Percentiles rank a stretch among this genome's conserved stretches.
These are phyloP conservation scores for Sclerotinia minor DNA, from an alignment of 2,329 filamentous ascomycete species.

Conservation along the genomic window DNA sequence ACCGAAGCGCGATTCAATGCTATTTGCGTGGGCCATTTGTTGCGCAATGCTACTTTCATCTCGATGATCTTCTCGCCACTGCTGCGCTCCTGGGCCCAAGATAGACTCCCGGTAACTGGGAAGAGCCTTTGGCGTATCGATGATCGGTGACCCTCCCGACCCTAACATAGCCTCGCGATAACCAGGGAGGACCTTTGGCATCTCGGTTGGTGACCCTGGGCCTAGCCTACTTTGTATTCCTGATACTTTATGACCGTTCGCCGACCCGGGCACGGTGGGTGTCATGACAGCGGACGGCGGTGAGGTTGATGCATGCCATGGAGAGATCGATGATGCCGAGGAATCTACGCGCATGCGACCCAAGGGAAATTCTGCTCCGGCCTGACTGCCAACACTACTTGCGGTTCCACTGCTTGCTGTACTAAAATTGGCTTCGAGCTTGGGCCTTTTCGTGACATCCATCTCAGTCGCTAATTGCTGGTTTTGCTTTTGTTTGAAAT, in stretches of 20 bases:
- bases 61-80: constrained; percentile 38
- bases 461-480: constrained; percentile 48
- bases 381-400: constrained; percentile 33
- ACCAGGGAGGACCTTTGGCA: constrained; percentile 37
- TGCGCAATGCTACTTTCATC: constrained; percentile 30
- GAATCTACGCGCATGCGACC: constrained; percentile 34
- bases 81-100: constrained; percentile 32
- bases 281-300: constrained; percentile 12
- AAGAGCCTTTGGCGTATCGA: constrained; percentile 31
- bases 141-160: constrained; percentile 27
- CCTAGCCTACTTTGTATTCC: constrained; percentile 19
- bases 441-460: constrained; percentile 40
- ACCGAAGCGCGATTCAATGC: constrained; percentile 31
- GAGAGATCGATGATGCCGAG: constrained; percentile 29
- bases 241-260: constrained; percentile 12
- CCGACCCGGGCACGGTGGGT: constrained; percentile 27
- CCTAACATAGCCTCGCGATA: constrained; percentile 39
- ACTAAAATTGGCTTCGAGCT: constrained; percentile 37
- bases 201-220: constrained; percentile 32
- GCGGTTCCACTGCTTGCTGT: constrained; percentile 35
- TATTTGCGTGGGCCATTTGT: constrained; percentile 29
- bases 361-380: constrained; percentile 28
- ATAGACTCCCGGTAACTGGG: constrained; percentile 41
- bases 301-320: constrained; percentile 31
- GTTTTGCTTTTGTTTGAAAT: constrained; percentile 74